Evolutionary conservation across 192 early-diverging fungal species (phyloP).

Genomic region (Mortierella alpina): DNA sequence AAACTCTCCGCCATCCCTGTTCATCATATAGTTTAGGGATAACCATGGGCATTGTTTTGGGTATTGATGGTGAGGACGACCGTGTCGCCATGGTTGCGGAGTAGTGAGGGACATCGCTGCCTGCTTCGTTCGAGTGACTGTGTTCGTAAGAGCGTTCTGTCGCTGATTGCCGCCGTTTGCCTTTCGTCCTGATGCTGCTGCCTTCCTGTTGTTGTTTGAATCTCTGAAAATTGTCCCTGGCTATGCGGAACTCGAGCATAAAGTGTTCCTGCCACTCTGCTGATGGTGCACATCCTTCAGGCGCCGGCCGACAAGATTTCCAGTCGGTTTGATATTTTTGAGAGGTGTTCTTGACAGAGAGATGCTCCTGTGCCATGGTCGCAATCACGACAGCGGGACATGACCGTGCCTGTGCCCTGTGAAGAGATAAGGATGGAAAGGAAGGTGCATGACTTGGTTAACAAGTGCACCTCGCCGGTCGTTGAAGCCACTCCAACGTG

Average conservation of each 20-base stretch:
- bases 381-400: constrained; percentile 40
- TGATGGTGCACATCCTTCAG: constrained; percentile 38
- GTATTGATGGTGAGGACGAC: neutral
- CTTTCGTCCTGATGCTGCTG: neutral
- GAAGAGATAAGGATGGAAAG: neutral
- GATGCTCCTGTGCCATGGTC: constrained; percentile 14
- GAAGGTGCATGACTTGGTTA: too few relatives aligned
- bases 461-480: too few relatives aligned
- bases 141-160: neutral
- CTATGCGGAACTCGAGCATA: constrained; percentile 25
- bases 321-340: constrained; percentile 36
- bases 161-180: constrained; percentile 2
- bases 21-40: constrained; percentile 37
- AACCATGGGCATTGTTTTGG: neutral
- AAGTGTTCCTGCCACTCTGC: constrained; percentile 40
- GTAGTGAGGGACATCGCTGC: neutral
- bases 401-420: constrained; percentile 39
- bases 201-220: neutral
- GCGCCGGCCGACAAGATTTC: constrained; percentile 43
- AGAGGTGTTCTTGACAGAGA: constrained; percentile 45
- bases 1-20: constrained; percentile 22
- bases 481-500: too few relatives aligned
- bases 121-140: neutral
- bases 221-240: constrained; percentile 5
- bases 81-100: neutral